These are phyloP conservation scores for Aristolochia californica DNA, from an alignment of 164 flowering plant genomes.

Conservation along the genomic window DNA sequence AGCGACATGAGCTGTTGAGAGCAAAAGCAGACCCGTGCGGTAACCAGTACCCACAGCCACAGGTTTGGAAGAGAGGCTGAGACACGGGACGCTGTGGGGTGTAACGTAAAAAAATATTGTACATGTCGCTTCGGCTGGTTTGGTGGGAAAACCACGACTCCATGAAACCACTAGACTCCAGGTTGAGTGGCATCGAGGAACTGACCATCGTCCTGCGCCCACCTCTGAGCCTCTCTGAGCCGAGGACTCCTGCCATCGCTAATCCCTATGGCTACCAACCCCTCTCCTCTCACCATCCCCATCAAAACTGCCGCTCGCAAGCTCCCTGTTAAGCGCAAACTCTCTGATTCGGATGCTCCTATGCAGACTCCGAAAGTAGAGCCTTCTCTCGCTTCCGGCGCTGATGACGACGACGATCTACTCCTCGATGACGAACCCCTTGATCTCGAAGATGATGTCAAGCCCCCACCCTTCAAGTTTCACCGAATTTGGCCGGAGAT, in stretches of 20 bases:
- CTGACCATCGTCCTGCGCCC: not conserved
- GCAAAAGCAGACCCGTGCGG: too few species aligned
- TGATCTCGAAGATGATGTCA: conserved; percentile 4
- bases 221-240: not conserved
- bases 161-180: too few species aligned
- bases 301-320: conserved; percentile 36
- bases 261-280: conserved; percentile 23
- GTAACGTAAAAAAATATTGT: too few species aligned
- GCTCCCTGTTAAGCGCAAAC: conserved; percentile 59
- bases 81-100: too few species aligned
- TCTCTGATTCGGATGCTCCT: conserved; percentile 12
- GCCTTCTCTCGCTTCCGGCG: conserved; percentile 2
- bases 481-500: conserved; percentile 63
- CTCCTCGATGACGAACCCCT: conserved; percentile 1
- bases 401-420: not conserved
- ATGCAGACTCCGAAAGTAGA: too few species aligned
- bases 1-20: too few species aligned
- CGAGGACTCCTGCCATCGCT: not conserved
- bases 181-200: too few species aligned
- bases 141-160: too few species aligned
- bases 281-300: conserved; percentile 15
- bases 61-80: too few species aligned
- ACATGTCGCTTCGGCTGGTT: too few species aligned
- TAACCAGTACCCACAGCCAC: too few species aligned
- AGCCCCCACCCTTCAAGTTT: conserved; percentile 41